phyloP scores from a whole-genome alignment of 2,329 filamentous ascomycete species.

The Scedosporium apiospermum region DNA sequence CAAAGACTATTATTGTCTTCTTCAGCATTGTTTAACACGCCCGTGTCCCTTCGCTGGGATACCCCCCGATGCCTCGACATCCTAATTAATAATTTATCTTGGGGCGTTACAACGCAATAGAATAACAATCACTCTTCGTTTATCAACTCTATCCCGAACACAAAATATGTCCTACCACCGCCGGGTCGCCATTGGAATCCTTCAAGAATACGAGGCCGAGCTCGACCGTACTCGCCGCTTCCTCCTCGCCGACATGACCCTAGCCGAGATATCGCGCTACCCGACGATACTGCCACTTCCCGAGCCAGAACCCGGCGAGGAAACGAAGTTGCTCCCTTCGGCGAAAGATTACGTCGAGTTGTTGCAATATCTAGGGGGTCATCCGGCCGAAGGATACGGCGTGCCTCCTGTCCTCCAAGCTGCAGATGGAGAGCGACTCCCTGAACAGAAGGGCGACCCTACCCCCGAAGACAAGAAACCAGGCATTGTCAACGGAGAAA shows the following conservation, averaged over 20 bases:
- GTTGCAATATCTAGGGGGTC: not conserved
- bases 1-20: too few species aligned
- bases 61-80: too few species aligned
- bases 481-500: too few species aligned
- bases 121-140: not conserved
- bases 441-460: too few species aligned
- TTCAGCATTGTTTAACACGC: too few species aligned
- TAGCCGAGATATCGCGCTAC: not conserved
- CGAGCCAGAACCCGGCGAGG: not conserved
- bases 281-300: not conserved
- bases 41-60: too few species aligned
- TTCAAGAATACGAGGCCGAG: not conserved
- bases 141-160: not conserved
- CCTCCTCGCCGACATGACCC: not conserved
- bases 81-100: too few species aligned
- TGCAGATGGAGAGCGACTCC: not conserved
- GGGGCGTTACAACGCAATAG: too few species aligned
- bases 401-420: not conserved
- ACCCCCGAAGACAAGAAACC: too few species aligned
- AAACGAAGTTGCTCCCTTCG: not conserved
- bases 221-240: not conserved
- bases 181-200: not conserved
- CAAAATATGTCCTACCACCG: not conserved
- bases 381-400: not conserved
- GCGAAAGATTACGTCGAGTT: not conserved